Conservation (phyloP, 169 alveolate species). For the Prorocentrum cordatum region DNA sequence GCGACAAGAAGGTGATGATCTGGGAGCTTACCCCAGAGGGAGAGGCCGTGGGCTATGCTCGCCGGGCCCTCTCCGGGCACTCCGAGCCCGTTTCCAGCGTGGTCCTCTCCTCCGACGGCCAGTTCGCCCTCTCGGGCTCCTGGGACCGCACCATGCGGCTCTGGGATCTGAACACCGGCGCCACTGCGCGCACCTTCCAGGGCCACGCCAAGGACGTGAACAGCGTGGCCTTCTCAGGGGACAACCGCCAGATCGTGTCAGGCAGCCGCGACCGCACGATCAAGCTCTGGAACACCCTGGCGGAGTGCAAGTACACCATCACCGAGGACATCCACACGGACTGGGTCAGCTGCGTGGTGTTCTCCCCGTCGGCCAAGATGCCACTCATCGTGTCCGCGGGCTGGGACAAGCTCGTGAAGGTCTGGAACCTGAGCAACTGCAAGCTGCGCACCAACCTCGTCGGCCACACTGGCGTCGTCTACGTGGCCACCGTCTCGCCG, state of each 20-base stretch:
- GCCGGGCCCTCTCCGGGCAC: conserved; percentile 82
- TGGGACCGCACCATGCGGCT: conserved; percentile 88
- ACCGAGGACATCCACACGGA: conserved; percentile 90
- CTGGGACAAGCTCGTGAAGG: conserved; percentile 95
- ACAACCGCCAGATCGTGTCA: conserved; percentile 96
- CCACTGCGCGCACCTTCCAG: conserved; percentile 85
- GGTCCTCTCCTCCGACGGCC: conserved; percentile 89
- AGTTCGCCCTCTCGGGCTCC: conserved; percentile 90
- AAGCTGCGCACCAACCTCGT: conserved; percentile 87
- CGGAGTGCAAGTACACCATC: conserved; percentile 94
- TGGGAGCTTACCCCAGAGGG: conserved; percentile 62
- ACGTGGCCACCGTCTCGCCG: conserved; percentile 91
- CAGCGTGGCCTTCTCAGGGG: conserved; percentile 96
- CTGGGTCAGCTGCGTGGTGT: conserved; percentile 95
- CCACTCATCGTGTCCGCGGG: conserved; percentile 94
- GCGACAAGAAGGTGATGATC: conserved; percentile 75
- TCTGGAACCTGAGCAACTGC: conserved; percentile 90
- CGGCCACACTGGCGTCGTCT: conserved; percentile 90
- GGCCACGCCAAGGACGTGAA: conserved; percentile 91
- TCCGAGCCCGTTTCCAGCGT: conserved; percentile 89
- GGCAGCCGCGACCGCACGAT: conserved; percentile 95
- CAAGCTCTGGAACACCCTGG: conserved; percentile 96
- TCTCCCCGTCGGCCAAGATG: conserved; percentile 91
- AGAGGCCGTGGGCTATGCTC: conserved; percentile 74
- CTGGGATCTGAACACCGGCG: conserved; percentile 88